phyloP scores from a whole-genome alignment of 352 stramenopile species.

The Thalassiosira oceanica region DNA sequence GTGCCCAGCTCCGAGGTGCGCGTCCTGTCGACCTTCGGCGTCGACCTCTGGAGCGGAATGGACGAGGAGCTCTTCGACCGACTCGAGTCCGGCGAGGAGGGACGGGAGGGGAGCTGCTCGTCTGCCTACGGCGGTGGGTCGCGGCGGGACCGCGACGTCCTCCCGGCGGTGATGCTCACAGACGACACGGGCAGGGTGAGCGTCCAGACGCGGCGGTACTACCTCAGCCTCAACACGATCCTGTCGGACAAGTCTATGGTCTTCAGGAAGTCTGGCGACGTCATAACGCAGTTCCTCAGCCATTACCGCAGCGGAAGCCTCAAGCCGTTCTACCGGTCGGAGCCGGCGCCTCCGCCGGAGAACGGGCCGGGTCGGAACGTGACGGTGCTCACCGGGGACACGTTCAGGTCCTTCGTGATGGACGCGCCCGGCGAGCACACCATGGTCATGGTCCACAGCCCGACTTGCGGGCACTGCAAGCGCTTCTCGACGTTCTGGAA shows the following conservation, averaged over 20 bases:
- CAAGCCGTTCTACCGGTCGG: slow-evolving; percentile 42
- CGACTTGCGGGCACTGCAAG: slow-evolving; percentile 75
- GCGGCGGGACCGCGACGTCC: background rate
- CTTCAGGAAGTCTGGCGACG: slow-evolving; percentile 15
- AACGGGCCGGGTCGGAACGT: no score
- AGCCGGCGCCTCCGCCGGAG: no score
- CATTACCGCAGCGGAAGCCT: slow-evolving; percentile 43
- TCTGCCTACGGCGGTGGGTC: no score
- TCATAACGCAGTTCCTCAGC: slow-evolving; percentile 46
- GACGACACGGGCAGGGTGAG: slow-evolving; percentile 33
- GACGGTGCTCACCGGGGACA: slow-evolving; percentile 44
- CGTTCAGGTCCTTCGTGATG: slow-evolving; percentile 51
- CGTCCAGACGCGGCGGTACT: slow-evolving; percentile 35
- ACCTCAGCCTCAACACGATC: slow-evolving; percentile 43
- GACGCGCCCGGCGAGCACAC: slow-evolving; percentile 43
- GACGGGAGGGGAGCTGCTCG: background rate
- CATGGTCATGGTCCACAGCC: slow-evolving; percentile 51
- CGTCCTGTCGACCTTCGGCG: slow-evolving; percentile 65
- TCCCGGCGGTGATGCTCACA: slow-evolving; percentile 55
- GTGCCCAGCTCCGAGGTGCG: slow-evolving; percentile 64
- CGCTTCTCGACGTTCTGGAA: slow-evolving; percentile 70
- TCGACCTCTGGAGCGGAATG: slow-evolving; percentile 70
- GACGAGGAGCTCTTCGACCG: slow-evolving; percentile 42
- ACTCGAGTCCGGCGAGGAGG: background rate
- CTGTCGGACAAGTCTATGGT: slow-evolving; percentile 4